Percentiles rank a stretch among this genome's conserved stretches.
Evolutionary conservation across 768 basidiomycete species (phyloP).

Genomic region (Tricholoma matsutake): DNA sequence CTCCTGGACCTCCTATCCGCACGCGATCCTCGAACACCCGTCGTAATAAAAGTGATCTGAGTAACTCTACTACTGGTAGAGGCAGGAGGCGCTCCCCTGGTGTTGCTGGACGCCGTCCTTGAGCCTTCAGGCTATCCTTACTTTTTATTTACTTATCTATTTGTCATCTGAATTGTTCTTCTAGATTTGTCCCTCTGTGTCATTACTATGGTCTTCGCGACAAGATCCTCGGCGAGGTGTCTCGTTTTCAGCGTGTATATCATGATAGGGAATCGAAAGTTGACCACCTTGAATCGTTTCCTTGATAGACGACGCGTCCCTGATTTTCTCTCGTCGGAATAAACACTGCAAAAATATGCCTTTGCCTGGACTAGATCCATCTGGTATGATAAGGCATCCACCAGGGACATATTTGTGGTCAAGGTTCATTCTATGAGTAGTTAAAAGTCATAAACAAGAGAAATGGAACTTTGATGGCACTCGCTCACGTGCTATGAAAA

Average conservation of each 20-base stretch:
- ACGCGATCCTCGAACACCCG: neutral
- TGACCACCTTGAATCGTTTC: too few relatives aligned
- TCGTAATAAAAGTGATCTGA: neutral
- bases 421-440: too few relatives aligned
- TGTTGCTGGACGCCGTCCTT: neutral
- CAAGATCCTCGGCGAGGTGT: neutral
- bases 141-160: neutral
- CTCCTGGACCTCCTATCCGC: slow-evolving; percentile 25
- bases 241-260: neutral
- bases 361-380: too few relatives aligned
- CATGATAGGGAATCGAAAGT: neutral
- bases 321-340: neutral
- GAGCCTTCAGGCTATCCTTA: neutral
- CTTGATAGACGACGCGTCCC: too few relatives aligned
- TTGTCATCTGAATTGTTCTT: neutral
- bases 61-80: neutral
- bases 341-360: too few relatives aligned
- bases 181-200: neutral
- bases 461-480: neutral
- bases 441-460: too few relatives aligned
- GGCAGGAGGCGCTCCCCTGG: neutral
- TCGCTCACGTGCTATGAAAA: neutral
- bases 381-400: too few relatives aligned
- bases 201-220: neutral
- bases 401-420: too few relatives aligned